phyloP scores from a whole-genome alignment of 1,284 basidiomycete genomes.

The Cutaneotrichosporon mucoides region DNA sequence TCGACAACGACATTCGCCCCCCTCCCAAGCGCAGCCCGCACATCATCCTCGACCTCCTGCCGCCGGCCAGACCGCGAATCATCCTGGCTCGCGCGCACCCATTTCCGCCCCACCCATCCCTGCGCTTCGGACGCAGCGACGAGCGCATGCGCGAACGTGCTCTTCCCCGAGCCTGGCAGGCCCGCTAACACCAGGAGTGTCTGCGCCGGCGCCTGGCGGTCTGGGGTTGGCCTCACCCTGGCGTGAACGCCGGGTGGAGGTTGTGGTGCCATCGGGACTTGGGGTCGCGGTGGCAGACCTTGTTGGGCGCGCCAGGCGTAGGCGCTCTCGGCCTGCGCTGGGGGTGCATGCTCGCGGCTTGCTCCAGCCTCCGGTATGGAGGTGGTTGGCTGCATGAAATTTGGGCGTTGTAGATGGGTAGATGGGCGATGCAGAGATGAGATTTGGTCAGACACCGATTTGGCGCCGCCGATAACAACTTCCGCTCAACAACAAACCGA shows the following conservation, averaged over 20 bases:
- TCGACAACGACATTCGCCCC: slow-evolving; percentile 47
- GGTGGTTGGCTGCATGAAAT: background rate
- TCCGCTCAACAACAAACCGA: background rate
- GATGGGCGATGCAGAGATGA: background rate
- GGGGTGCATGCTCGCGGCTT: background rate
- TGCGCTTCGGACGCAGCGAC: slow-evolving; percentile 11
- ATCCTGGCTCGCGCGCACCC: slow-evolving; percentile 48
- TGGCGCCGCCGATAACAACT: background rate
- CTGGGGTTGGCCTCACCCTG: background rate
- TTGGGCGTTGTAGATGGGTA: background rate
- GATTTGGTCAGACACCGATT: no score
- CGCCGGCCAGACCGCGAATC: slow-evolving; percentile 37
- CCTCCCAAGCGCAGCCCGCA: slow-evolving; percentile 24
- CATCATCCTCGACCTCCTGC: slow-evolving; percentile 41
- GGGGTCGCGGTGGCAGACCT: background rate
- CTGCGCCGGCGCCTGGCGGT: slow-evolving; percentile 17
- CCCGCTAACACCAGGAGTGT: slow-evolving; percentile 44
- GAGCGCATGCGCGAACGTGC: slow-evolving; percentile 39
- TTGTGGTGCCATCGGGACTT: background rate
- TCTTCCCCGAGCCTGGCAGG: slow-evolving; percentile 45
- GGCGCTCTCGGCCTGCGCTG: background rate
- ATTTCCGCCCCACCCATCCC: slow-evolving; percentile 11
- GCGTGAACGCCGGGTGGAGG: background rate
- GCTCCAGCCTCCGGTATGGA: background rate
- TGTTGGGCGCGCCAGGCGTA: background rate